phyloP scores from a whole-genome alignment of 1,284 basidiomycete species.

The Veloporphyrellus conicus region DNA sequence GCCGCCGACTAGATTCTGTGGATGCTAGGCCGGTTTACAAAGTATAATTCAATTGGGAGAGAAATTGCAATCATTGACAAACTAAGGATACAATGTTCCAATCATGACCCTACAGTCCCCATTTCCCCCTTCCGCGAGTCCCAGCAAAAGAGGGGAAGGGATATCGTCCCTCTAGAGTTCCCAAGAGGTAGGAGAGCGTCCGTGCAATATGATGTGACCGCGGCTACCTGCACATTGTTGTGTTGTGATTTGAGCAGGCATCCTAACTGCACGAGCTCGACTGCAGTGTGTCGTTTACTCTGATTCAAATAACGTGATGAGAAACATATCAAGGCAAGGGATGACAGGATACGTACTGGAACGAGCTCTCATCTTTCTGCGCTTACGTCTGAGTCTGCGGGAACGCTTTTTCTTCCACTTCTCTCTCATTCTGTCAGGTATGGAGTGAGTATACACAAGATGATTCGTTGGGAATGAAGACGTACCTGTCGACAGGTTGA shows the following conservation, averaged over 20 bases:
- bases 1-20: too few species aligned
- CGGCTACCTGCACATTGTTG: constrained; percentile 12
- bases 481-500: constrained; percentile 32
- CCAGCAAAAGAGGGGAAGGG: constrained; percentile 21
- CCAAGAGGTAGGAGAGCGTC: constrained; percentile 25
- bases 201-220: constrained; percentile 23
- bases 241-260: constrained; percentile 14
- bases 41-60: background rate
- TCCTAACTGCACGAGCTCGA: constrained; percentile 28
- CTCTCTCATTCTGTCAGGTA: constrained; percentile 67
- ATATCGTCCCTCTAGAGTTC: constrained; percentile 18
- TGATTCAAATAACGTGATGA: constrained; percentile 15
- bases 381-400: constrained; percentile 81
- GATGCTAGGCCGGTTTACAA: too few species aligned
- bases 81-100: constrained; percentile 23
- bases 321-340: background rate
- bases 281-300: constrained; percentile 27
- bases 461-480: constrained; percentile 8
- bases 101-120: constrained; percentile 23
- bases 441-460: background rate
- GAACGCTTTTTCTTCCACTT: constrained; percentile 92
- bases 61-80: constrained; percentile 16
- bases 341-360: constrained; percentile 61
- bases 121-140: constrained; percentile 18
- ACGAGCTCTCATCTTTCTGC: constrained; percentile 88